Evolutionary conservation across 441 rosid genomes (phyloP).

Genomic region (Eruca vesicaria): DNA sequence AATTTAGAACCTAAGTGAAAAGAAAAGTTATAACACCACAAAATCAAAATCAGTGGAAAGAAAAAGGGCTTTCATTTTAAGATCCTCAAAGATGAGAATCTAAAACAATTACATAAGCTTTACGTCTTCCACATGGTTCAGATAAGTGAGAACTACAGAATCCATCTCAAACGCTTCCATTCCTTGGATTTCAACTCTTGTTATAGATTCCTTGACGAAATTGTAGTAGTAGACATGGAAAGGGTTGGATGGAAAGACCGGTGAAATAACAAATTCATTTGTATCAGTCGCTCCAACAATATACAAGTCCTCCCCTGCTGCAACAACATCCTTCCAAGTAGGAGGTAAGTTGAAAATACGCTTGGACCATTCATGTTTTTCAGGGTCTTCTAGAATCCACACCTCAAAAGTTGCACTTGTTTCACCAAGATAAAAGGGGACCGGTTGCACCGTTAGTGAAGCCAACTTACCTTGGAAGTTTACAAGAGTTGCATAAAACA

Average conservation of each 20-base stretch:
- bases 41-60: no score
- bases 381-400: neutral
- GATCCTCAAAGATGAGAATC: no score
- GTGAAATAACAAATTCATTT: neutral
- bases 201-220: neutral
- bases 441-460: neutral
- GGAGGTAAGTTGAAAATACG: neutral
- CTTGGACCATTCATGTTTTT: slow-evolving; percentile 13
- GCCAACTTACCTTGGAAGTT: neutral
- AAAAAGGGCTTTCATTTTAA: no score
- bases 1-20: no score
- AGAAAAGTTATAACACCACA: no score
- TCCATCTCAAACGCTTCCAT: neutral
- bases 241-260: neutral
- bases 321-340: neutral
- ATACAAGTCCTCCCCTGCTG: neutral
- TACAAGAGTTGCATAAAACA: neutral
- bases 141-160: neutral
- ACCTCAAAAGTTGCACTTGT: neutral
- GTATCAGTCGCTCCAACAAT: neutral
- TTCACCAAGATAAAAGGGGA: neutral
- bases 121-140: neutral
- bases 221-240: neutral
- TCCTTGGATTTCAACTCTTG: neutral
- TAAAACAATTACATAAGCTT: neutral